These are phyloP conservation scores for Dryas alaskensis DNA, from an alignment of 306 rosid species.

Conservation along the genomic window DNA sequence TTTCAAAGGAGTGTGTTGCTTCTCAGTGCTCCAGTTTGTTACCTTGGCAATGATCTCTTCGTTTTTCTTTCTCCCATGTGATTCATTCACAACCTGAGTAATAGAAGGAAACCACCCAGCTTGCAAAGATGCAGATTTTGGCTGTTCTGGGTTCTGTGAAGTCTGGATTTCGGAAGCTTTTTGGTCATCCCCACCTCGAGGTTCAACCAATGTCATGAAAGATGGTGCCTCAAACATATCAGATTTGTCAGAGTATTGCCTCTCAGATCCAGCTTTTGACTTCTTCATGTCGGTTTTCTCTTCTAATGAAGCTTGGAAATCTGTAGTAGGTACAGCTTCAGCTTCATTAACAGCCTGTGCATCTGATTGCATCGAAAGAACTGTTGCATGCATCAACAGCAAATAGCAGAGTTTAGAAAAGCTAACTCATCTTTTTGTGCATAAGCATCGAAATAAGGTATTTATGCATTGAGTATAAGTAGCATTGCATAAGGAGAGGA, in stretches of 20 bases:
- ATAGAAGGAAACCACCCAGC: conserved; percentile 83
- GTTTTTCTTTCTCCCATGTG: conserved; percentile 66
- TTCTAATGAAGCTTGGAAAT: conserved; percentile 26
- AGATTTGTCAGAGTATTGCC: conserved; percentile 44
- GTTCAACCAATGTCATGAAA: conserved; percentile 77
- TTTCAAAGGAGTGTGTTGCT: conserved; percentile 77
- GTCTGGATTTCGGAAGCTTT: conserved; percentile 45
- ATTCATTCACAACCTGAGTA: conserved; percentile 54
- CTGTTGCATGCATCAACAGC: conserved; percentile 45
- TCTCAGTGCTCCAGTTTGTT: conserved; percentile 71
- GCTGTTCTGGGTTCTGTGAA: conserved; percentile 31
- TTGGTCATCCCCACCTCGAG: conserved; percentile 25
- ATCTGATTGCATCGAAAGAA: conserved; percentile 69
- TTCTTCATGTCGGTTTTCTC: conserved; percentile 33
- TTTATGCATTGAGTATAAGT: neutral
- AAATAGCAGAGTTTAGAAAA: conserved; percentile 16
- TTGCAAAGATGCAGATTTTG: conserved; percentile 36
- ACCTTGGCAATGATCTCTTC: conserved; percentile 84
- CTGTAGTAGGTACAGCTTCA: conserved; percentile 33
- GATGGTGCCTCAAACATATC: conserved; percentile 77
- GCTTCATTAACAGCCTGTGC: conserved; percentile 43
- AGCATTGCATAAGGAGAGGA: neutral
- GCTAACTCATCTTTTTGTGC: neutral
- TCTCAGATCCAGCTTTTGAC: conserved; percentile 32
- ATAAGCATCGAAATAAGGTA: neutral